Percentiles rank a stretch among this genome's conserved stretches.
phyloP scores from a whole-genome alignment of 2,329 filamentous ascomycete species.

The Ophiostoma tasmaniense region DNA sequence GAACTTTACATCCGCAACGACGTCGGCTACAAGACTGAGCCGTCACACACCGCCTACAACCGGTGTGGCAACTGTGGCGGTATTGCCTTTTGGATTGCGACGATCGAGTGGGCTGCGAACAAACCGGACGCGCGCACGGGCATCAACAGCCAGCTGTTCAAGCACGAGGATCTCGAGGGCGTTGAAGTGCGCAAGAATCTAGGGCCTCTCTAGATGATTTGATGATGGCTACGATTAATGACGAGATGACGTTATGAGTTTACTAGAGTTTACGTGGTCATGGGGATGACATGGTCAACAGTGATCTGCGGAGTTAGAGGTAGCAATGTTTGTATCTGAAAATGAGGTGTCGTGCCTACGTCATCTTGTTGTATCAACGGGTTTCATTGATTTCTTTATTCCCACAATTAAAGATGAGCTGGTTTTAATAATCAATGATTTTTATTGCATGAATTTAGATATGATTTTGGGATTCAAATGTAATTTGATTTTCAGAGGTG shows the following conservation, averaged over 20 bases:
- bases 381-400: background rate
- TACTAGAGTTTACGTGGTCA: background rate
- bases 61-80: conserved; percentile 19
- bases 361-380: background rate
- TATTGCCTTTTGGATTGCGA: background rate
- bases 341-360: background rate
- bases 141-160: conserved; percentile 10
- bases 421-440: no score
- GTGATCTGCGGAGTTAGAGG: background rate
- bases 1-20: conserved; percentile 7
- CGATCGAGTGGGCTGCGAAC: background rate
- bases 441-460: no score
- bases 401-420: no score
- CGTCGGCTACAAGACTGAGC: background rate
- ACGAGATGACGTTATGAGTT: background rate
- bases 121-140: background rate
- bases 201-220: background rate
- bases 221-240: background rate
- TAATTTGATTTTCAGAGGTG: no score
- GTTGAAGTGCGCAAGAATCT: background rate
- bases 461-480: no score
- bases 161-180: background rate
- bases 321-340: background rate
- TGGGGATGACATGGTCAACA: no score
- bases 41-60: conserved; percentile 3